These are phyloP conservation scores for Salvia hispanica DNA, from an alignment of 257 asterid genomes.

Conservation along the genomic window DNA sequence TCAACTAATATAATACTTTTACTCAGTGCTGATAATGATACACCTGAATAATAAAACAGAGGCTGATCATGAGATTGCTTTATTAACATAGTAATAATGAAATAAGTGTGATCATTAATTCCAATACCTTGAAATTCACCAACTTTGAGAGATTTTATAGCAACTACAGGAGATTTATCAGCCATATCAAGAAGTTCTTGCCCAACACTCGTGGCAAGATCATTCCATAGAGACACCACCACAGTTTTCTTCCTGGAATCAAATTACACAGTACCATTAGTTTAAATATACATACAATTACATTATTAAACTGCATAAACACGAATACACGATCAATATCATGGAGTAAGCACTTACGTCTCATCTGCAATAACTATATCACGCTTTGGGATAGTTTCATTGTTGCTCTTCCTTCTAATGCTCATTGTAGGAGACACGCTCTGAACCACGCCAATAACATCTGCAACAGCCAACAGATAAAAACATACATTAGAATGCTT, in stretches of 20 bases:
- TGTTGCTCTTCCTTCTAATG: slow-evolving; percentile 77
- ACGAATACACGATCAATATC: neutral
- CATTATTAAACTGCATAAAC: neutral
- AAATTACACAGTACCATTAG: neutral
- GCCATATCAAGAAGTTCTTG: slow-evolving; percentile 77
- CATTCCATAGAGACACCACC: slow-evolving; percentile 66
- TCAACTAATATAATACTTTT: slow-evolving; percentile 68
- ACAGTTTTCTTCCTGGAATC: slow-evolving; percentile 77
- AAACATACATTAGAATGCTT: slow-evolving; percentile 12
- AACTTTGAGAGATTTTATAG: slow-evolving; percentile 85
- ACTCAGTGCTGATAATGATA: slow-evolving; percentile 81
- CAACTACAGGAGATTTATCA: slow-evolving; percentile 86
- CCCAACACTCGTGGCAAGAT: slow-evolving; percentile 56
- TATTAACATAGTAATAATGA: neutral
- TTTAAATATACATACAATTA: neutral
- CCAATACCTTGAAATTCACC: slow-evolving; percentile 85
- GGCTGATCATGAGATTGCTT: neutral
- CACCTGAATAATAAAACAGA: slow-evolving; percentile 50
- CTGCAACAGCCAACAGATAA: slow-evolving; percentile 34
- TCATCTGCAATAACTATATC: slow-evolving; percentile 92
- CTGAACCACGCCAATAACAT: slow-evolving; percentile 91
- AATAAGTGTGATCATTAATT: neutral
- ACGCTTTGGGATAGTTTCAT: slow-evolving; percentile 81
- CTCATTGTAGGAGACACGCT: slow-evolving; percentile 78
- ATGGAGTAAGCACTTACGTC: slow-evolving; percentile 51